Evolutionary conservation across 805 yeast genomes (phyloP).

Genomic region (Candida easanensis): DNA sequence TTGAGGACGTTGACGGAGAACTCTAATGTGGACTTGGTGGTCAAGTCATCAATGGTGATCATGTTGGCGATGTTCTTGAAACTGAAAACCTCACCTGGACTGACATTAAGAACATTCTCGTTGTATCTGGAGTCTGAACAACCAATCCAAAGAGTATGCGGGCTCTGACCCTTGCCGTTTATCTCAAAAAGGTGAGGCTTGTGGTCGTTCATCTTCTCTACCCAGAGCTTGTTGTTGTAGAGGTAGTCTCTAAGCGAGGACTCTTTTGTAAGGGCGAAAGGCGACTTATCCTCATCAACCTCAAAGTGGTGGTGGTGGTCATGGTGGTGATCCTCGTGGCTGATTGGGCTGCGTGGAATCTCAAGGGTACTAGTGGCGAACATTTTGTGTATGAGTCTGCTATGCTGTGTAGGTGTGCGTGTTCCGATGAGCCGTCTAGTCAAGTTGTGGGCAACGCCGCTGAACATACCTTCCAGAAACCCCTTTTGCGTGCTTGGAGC

Average conservation of each 20-base stretch:
- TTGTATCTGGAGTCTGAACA: constrained; percentile 91
- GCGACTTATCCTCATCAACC: constrained; percentile 17
- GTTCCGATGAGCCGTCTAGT: background rate
- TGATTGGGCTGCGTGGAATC: constrained; percentile 6
- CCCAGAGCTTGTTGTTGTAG: constrained; percentile 43
- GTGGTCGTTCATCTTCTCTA: constrained; percentile 34
- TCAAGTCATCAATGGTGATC: constrained; percentile 62
- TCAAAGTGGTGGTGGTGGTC: constrained; percentile 12
- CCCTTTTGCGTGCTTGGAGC: no score
- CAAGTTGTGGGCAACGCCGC: background rate
- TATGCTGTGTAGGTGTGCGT: background rate
- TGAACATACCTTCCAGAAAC: background rate
- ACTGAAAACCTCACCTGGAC: constrained; percentile 90
- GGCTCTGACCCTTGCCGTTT: constrained; percentile 83
- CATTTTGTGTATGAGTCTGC: constrained; percentile 5
- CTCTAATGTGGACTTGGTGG: constrained; percentile 76
- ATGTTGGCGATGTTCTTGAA: constrained; percentile 87
- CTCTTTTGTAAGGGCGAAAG: constrained; percentile 38
- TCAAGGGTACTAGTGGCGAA: constrained; percentile 9
- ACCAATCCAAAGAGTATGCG: constrained; percentile 92
- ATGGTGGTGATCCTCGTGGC: constrained; percentile 3
- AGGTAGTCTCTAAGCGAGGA: constrained; percentile 49
- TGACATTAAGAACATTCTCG: constrained; percentile 69
- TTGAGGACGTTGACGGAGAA: constrained; percentile 83
- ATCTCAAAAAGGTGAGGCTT: constrained; percentile 26